Percentiles rank a stretch among this genome's conserved stretches.
These are phyloP conservation scores for Xylariales sp. DNA, from an alignment of 2,329 filamentous ascomycete genomes.

Conservation along the genomic window DNA sequence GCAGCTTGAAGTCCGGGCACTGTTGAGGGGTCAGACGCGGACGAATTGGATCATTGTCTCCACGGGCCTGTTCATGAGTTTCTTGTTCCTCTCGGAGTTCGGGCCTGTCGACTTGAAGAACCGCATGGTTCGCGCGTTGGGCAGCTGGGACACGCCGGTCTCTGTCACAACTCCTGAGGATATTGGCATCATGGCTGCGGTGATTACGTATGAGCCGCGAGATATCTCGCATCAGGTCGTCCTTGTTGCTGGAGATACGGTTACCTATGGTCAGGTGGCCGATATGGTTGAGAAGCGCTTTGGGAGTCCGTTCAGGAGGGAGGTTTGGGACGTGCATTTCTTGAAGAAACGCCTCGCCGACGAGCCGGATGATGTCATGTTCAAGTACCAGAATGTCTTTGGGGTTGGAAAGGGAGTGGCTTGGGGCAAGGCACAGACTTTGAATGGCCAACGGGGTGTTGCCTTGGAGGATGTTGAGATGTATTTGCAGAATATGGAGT, in stretches of 20 bases:
- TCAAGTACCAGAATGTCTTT: slow-evolving; percentile 52
- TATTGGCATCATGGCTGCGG: slow-evolving; percentile 57
- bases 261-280: slow-evolving; percentile 44
- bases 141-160: slow-evolving; percentile 25
- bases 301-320: slow-evolving; percentile 35
- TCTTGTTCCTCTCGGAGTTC: slow-evolving; percentile 59
- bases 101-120: slow-evolving; percentile 51
- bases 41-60: slow-evolving; percentile 61
- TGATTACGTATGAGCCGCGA: slow-evolving; percentile 42
- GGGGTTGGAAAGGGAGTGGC: slow-evolving; percentile 44
- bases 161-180: slow-evolving; percentile 40
- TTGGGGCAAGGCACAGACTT: slow-evolving; percentile 44
- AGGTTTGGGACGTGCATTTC: slow-evolving; percentile 38
- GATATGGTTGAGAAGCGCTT: slow-evolving; percentile 40
- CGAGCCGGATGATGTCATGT: slow-evolving; percentile 41
- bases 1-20: slow-evolving; percentile 53
- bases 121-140: slow-evolving; percentile 47
- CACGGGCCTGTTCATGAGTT: slow-evolving; percentile 68
- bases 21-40: slow-evolving; percentile 41
- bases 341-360: slow-evolving; percentile 34
- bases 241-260: slow-evolving; percentile 50
- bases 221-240: slow-evolving; percentile 33
- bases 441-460: slow-evolving; percentile 40
- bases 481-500: slow-evolving; percentile 24
- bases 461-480: slow-evolving; percentile 32